Conservation (phyloP, 106 monocot species). For the Chionographis japonica region DNA sequence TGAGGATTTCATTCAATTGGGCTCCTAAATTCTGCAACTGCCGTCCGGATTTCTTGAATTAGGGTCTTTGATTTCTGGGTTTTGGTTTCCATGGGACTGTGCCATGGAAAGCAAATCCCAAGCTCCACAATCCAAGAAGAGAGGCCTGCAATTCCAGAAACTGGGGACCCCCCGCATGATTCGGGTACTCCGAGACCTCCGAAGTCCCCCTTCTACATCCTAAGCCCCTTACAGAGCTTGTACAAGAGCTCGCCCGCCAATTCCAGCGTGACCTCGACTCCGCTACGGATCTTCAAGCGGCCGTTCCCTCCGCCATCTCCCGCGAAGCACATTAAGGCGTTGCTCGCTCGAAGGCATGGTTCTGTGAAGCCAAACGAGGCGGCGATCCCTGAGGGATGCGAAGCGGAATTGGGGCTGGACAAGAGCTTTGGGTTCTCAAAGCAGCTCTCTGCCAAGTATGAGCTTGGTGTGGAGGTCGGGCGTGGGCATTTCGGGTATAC, state of each 20-base stretch:
- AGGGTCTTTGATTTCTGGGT: not conserved
- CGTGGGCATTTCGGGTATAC: slow-evolving; percentile 86
- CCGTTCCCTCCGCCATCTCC: slow-evolving; percentile 82
- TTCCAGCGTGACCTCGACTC: slow-evolving; percentile 47
- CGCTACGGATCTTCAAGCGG: slow-evolving; percentile 44
- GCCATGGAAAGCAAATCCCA: slow-evolving; percentile 55
- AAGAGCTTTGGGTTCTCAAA: slow-evolving; percentile 79
- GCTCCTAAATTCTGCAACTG: no score
- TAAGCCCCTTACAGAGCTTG: slow-evolving; percentile 48
- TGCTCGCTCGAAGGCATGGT: slow-evolving; percentile 60
- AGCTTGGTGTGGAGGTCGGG: slow-evolving; percentile 68
- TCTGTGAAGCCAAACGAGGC: slow-evolving; percentile 58
- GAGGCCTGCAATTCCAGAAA: not conserved
- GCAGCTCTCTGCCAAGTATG: slow-evolving; percentile 64
- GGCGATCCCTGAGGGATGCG: slow-evolving; percentile 62
- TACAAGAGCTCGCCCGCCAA: slow-evolving; percentile 63
- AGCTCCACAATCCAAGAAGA: slow-evolving; percentile 9
- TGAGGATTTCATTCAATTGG: no score
- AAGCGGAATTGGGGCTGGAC: slow-evolving; percentile 42
- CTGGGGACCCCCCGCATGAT: slow-evolving; percentile 8
- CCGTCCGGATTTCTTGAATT: not conserved
- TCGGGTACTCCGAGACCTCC: slow-evolving; percentile 33
- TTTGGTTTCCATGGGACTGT: slow-evolving; percentile 54
- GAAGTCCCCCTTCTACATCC: slow-evolving; percentile 46
- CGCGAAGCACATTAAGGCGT: slow-evolving; percentile 82